Percentiles rank a stretch among this genome's conserved stretches.
Conservation (phyloP, 805 yeast genomes). For the Cyberlindnera japonica region DNA sequence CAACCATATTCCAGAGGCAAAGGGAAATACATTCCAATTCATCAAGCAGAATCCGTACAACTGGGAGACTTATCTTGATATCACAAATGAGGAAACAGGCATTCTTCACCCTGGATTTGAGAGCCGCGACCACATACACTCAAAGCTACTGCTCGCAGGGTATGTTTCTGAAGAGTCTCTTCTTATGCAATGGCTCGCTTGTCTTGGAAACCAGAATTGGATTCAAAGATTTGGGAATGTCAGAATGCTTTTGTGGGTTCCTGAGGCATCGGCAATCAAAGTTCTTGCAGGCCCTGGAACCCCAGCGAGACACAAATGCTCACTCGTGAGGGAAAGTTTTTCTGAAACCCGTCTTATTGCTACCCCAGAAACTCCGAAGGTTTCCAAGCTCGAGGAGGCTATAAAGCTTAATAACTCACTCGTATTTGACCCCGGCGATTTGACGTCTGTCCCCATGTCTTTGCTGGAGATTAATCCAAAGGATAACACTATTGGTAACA, state of each 20-base stretch:
- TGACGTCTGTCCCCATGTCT: slow-evolving; percentile 30
- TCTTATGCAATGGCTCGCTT: slow-evolving; percentile 69
- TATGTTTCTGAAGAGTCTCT: slow-evolving; percentile 64
- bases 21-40: slow-evolving; percentile 25
- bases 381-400: slow-evolving; percentile 7
- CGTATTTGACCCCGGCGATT: slow-evolving; percentile 27
- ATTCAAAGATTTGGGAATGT: slow-evolving; percentile 69
- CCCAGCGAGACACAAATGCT: slow-evolving; percentile 52
- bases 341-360: slow-evolving; percentile 60
- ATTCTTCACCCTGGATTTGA: slow-evolving; percentile 37
- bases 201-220: slow-evolving; percentile 72
- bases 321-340: slow-evolving; percentile 62
- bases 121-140: slow-evolving; percentile 42
- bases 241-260: slow-evolving; percentile 66
- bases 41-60: slow-evolving; percentile 52
- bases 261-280: slow-evolving; percentile 57
- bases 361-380: slow-evolving; percentile 28
- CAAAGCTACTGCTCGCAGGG: slow-evolving; percentile 54
- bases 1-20: not conserved
- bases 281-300: slow-evolving; percentile 55
- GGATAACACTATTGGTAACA: slow-evolving; percentile 36
- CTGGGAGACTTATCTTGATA: slow-evolving; percentile 57
- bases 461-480: slow-evolving; percentile 56
- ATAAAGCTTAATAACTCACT: slow-evolving; percentile 19
- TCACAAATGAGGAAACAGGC: slow-evolving; percentile 44